Evolutionary conservation across 2,329 filamentous ascomycete species (phyloP), one percentile per base, ranked within the genome.

Genomic region (Cercospora sesami): DNA sequence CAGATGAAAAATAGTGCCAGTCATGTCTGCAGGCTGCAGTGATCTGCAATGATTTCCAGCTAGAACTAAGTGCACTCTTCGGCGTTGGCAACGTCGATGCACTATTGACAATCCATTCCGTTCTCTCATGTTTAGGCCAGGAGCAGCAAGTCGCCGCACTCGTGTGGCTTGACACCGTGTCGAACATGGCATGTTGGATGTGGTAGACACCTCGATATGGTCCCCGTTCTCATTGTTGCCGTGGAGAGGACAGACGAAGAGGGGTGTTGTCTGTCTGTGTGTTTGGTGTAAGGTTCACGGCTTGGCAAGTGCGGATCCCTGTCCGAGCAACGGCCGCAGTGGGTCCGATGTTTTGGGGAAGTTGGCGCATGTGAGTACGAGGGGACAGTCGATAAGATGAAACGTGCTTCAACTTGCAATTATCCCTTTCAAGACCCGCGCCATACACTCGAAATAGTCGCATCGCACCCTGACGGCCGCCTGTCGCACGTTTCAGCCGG

Each of bases 251-350:
- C 10, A 21, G n/a, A 2, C 18, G 42, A 12, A 18, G 21, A 23
- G 45, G 18, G 9, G 21, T 51, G 18, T 26, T 14, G 45, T 23
- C 21, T 26, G 45, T 51, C 21, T 26, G 45, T 51, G 42, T 48
- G 42, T 48, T 48, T 48, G 42, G n/a, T 1, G 42, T 16, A 14
- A 42, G 45, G 45, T 51, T 51, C 45, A 23, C 21, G n/a, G 9
- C 45, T 51, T 14, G 45, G 45, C 45, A 51, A 7, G 45, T 26
- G 45, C 45, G 45, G 18, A 51, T 23, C 45, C 45, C 45, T 51
- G 45, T 51, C 45, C 45, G 45, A 51, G 45, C 45, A 51, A 51
- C 45, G 45, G 45, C 45, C 45, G 45, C 45, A 51, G 45, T 51
- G 45, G 45, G 45, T 51, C 45, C 45, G 45, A 51, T 51, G 45